phyloP scores from a whole-genome alignment of 768 basidiomycete genomes.

The Russula compacta region DNA sequence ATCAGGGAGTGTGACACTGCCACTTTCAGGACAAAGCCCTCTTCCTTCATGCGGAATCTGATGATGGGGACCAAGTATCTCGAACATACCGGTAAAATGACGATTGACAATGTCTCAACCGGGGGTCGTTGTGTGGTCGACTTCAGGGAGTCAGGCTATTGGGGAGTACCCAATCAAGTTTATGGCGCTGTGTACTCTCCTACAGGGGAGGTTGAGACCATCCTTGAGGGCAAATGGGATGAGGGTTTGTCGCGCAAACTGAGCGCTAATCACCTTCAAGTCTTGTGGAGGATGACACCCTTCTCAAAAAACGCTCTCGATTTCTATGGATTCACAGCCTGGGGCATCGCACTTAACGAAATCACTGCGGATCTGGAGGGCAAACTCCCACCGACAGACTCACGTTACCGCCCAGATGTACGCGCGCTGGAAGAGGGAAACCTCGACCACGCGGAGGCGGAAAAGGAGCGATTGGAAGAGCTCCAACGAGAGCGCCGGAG shows the following conservation, averaged over 20 bases:
- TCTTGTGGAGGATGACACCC: conserved; percentile 69
- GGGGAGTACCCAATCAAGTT: conserved; percentile 70
- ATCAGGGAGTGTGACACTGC: not conserved
- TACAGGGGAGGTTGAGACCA: conserved; percentile 45
- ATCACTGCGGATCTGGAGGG: conserved; percentile 55
- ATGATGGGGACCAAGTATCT: conserved; percentile 89
- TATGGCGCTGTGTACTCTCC: conserved; percentile 48
- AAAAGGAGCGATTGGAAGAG: conserved; percentile 68
- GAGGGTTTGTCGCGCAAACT: conserved; percentile 65
- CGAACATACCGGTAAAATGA: conserved; percentile 76
- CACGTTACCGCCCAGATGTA: conserved; percentile 73
- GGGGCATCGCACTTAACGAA: conserved; percentile 75
- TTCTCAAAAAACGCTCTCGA: conserved; percentile 64
- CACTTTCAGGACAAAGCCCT: conserved; percentile 67
- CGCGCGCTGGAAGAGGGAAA: conserved; percentile 74
- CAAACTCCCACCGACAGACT: conserved; percentile 72
- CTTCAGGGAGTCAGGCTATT: conserved; percentile 81
- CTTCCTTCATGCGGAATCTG: conserved; percentile 81
- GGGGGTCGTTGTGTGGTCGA: conserved; percentile 60
- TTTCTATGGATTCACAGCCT: conserved; percentile 78
- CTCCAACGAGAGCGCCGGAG: conserved; percentile 65
- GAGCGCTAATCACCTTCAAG: conserved; percentile 57
- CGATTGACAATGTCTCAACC: conserved; percentile 52
- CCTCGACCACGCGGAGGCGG: conserved; percentile 57
- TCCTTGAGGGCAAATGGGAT: conserved; percentile 88